Conservation (phyloP, 768 basidiomycete genomes). For the Daedaleopsis sinensis region DNA sequence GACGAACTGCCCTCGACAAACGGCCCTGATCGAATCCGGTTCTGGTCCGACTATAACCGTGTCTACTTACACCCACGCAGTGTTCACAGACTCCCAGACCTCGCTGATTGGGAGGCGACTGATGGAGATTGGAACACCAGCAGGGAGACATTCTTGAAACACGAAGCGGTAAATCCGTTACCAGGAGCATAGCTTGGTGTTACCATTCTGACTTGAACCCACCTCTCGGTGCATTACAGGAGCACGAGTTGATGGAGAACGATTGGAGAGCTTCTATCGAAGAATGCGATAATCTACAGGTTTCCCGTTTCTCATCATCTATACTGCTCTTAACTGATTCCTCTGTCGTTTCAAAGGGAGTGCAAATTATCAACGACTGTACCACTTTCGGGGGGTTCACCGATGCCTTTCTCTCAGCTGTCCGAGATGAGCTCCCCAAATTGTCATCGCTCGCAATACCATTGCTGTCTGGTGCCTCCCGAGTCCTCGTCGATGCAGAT, state of each 20-base stretch:
- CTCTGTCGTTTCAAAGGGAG: slow-evolving; percentile 41
- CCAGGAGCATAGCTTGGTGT: neutral
- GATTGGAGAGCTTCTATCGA: slow-evolving; percentile 69
- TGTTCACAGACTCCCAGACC: slow-evolving; percentile 64
- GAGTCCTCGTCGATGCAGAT: slow-evolving; percentile 37
- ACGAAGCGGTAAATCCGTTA: slow-evolving; percentile 52
- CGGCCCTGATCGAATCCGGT: slow-evolving; percentile 41
- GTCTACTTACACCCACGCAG: slow-evolving; percentile 67
- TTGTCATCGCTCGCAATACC: slow-evolving; percentile 60
- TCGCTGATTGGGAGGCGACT: slow-evolving; percentile 53
- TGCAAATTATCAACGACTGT: slow-evolving; percentile 69
- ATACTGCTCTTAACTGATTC: neutral
- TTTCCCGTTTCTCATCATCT: slow-evolving; percentile 34
- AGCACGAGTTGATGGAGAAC: slow-evolving; percentile 68
- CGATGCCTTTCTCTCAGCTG: slow-evolving; percentile 54
- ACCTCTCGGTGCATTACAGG: slow-evolving; percentile 38
- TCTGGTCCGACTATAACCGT: slow-evolving; percentile 73
- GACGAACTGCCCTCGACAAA: neutral
- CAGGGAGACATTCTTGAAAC: slow-evolving; percentile 51
- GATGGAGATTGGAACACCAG: slow-evolving; percentile 62
- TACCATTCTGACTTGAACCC: too few relatives aligned
- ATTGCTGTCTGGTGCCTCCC: slow-evolving; percentile 51
- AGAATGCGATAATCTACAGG: slow-evolving; percentile 78
- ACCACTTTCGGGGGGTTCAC: slow-evolving; percentile 68
- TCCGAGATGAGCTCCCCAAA: slow-evolving; percentile 73